Base-by-base conservation (phyloP, 2,329 filamentous ascomycete species). In the Exophiala lecanii-corni region DNA sequence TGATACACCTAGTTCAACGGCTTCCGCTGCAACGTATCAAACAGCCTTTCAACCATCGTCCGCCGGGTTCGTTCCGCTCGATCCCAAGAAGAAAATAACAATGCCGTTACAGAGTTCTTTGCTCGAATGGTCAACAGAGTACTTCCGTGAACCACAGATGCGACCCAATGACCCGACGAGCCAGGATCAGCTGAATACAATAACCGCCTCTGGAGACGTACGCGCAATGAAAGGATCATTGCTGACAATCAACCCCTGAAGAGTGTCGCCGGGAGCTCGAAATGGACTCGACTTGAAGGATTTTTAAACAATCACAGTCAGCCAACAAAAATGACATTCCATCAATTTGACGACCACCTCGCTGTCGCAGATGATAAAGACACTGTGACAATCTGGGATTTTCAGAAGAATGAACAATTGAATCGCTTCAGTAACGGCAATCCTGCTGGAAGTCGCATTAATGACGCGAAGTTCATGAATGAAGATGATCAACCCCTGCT, bases 121-220 rank as follows among this genome's bases (percentile, higher is more conserved):
- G 64, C 74, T 95, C 50, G 87, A 95, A 51, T 98, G 91, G 89
- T 95, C 89, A 3, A 89, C 92, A 33, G 91, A 91, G 63, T 97
- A 98, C 63, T 98, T 97, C 74, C 86, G 89, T 20, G 89, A 97
- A 63, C 92, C 92, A 21, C 92, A 98, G 65, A 97, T 98, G 92
- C 94, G 92, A 61, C 84, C 88, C 2, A 89, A 86, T 45, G 92
- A 98, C 62, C 89, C 17, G 92, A 98, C 57, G 92, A 98, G 60
- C 92, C 92, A 10, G 92, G 92, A 23, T 96, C 89, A 59, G 86
- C 86, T 12, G 89, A 97, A 63, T 98, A 97, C 66, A 98, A 98
- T 57, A 84, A 92, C 60, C 81, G 92, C 12, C 72, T 98, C 2
- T 98, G 92, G 92, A 78, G 91, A 51, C 78, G 92, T 49, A 85